These are phyloP conservation scores for Psilocybe mexicana DNA, from an alignment of 1,284 basidiomycete genomes.

Conservation along the genomic window DNA sequence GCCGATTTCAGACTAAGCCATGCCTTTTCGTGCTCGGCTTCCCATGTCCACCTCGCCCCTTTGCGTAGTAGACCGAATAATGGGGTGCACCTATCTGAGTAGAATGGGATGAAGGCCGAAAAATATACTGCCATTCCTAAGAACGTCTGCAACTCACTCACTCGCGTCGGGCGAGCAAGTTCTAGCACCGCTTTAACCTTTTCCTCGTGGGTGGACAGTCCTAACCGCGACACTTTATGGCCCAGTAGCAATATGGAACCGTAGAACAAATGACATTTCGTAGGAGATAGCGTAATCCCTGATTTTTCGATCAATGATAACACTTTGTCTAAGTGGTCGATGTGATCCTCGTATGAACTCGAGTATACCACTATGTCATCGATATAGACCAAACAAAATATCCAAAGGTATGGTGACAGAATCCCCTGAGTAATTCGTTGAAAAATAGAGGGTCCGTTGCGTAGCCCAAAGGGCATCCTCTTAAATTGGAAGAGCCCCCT, in stretches of 20 bases:
- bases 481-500: constrained; percentile 40
- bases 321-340: constrained; percentile 31
- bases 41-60: constrained; percentile 30
- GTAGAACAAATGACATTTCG: constrained; percentile 36
- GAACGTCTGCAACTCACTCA: constrained; percentile 21
- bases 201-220: constrained; percentile 32
- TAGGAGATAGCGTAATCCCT: constrained; percentile 35
- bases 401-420: constrained; percentile 38
- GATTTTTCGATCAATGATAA: constrained; percentile 17
- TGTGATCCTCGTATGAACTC: constrained; percentile 33
- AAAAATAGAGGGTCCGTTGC: constrained; percentile 42
- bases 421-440: constrained; percentile 41
- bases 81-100: constrained; percentile 20
- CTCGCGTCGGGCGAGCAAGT: constrained; percentile 18
- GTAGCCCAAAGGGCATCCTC: constrained; percentile 42
- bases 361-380: constrained; percentile 41
- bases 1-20: constrained; percentile 29
- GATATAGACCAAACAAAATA: constrained; percentile 40
- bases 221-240: constrained; percentile 25
- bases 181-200: constrained; percentile 24
- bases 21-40: constrained; percentile 19
- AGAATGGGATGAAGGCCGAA: constrained; percentile 31
- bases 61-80: constrained; percentile 15
- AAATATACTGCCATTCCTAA: constrained; percentile 37
- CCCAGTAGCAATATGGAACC: constrained; percentile 32